Evolutionary conservation across 2,329 filamentous ascomycete species (phyloP), one percentile per base, ranked within the genome.

Genomic region (Penicillium sp.): DNA sequence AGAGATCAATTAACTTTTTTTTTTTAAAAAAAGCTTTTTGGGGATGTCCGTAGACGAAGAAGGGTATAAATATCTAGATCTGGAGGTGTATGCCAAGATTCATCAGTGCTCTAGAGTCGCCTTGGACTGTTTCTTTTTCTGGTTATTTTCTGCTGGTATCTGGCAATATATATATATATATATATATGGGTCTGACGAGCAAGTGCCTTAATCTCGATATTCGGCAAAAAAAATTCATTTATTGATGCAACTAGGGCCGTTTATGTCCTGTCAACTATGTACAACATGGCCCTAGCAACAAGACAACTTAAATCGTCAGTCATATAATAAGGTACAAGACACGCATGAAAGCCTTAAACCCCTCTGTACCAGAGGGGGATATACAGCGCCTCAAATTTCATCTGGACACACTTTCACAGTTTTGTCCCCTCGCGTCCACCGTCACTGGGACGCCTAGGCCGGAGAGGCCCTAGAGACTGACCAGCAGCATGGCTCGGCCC

Each of bases 391-490:
- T 19, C 31, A 5, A 35, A 50, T 22, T 11, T 40, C 3, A 44
- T 6, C 5, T 14, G 6, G 26, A 8, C 25, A 7, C 14, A 25
- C 2, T 10, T 2, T 60, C 49, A 70, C 12, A 70, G 57, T 56
- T 76, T 76, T n/a, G 73, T 77, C 26, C 74, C 74, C 58, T 77
- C 74, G 17, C 74, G 70, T 30, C 70, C 72, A 54, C 67, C 68
- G 60, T 77, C 75, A 55, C 74, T 77, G 10, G 73, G 62, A 50
- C 75, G 63, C 36, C 75, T 66, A 6, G 68, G 63, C 26, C 72
- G 63, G 42, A 70, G 52, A 8, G 63, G 53, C 5, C 61, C 64
- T 2, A 67, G 47, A 4, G 67, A 62, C 10, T 65, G 58, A 11
- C 60, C 62, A 19, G 63, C 50, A 30, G 53, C 46, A 49, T 57